These are phyloP conservation scores for Aspergillus melleus DNA, from an alignment of 2,329 filamentous ascomycete genomes.

Conservation along the genomic window DNA sequence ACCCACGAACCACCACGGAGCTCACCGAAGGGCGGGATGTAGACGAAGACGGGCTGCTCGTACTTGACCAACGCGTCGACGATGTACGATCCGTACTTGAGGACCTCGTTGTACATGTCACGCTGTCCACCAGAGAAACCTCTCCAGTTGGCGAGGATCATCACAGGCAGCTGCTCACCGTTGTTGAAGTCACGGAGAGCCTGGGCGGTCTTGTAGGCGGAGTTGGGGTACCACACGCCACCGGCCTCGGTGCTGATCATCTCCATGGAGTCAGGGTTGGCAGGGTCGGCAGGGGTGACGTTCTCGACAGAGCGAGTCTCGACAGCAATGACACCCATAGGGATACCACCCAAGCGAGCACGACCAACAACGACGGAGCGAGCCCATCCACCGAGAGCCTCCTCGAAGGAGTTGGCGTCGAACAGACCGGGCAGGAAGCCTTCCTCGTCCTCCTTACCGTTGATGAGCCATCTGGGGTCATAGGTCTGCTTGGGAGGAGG, in stretches of 20 bases:
- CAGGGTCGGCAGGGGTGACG: constrained; percentile 91
- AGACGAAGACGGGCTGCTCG: constrained; percentile 97
- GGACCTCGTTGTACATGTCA: constrained; percentile 99
- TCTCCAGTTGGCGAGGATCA: constrained; percentile 99
- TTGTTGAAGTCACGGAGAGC: constrained; percentile 99
- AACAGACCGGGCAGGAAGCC: constrained; percentile 91
- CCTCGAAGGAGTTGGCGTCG: constrained; percentile 94
- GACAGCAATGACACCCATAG: constrained; percentile 96
- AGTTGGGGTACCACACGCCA: constrained; percentile 99
- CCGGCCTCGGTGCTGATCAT: constrained; percentile 92
- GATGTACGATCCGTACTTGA: constrained; percentile 99
- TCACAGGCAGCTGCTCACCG: constrained; percentile 94
- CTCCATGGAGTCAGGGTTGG: constrained; percentile 97
- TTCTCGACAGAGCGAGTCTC: constrained; percentile 97
- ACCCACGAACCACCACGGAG: constrained; percentile 99
- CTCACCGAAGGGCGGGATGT: constrained; percentile 95
- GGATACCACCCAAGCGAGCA: constrained; percentile 93
- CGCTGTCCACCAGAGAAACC: constrained; percentile 99
- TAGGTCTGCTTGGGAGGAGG: constrained; percentile 81
- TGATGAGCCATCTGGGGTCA: constrained; percentile 92
- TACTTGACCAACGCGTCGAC: constrained; percentile 98
- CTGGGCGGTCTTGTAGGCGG: constrained; percentile 98
- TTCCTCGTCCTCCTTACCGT: constrained; percentile 77
- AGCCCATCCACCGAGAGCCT: constrained; percentile 95
- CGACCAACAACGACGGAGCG: constrained; percentile 95